Evolutionary conservation across 208 protist species (phyloP).

Genomic region (Acanthamoeba culbertsoni): DNA sequence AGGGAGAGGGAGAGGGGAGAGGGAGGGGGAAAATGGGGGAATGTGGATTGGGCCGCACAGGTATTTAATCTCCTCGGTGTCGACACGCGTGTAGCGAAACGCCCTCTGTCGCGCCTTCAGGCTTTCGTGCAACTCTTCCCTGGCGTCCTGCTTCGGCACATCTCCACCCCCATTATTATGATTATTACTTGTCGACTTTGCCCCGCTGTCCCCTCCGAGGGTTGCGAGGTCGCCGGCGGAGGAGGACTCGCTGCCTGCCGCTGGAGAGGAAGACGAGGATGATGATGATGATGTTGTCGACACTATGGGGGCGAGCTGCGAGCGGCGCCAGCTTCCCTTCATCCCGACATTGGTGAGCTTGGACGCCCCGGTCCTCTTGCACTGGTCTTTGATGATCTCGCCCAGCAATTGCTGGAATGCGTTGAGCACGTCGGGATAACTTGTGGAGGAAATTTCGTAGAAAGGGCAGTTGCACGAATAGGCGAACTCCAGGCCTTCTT

Average conservation of each 20-base stretch:
- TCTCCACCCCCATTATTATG: too few relatives aligned
- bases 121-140: neutral
- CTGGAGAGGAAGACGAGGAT: too few relatives aligned
- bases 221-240: neutral
- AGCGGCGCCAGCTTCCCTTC: neutral
- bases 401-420: constrained; percentile 19
- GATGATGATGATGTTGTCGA: too few relatives aligned
- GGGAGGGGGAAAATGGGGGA: too few relatives aligned
- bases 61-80: neutral
- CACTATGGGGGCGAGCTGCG: neutral
- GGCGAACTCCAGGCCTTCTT: neutral
- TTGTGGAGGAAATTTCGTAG: neutral
- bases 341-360: neutral
- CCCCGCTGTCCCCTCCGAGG: too few relatives aligned
- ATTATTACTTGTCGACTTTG: neutral
- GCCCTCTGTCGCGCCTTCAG: neutral
- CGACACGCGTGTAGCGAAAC: neutral
- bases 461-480: constrained; percentile 15
- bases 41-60: too few relatives aligned
- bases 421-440: neutral
- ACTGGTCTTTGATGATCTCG: neutral
- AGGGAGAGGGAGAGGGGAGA: too few relatives aligned
- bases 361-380: neutral
- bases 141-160: neutral
- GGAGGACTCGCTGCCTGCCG: too few relatives aligned